Evolutionary conservation across 805 yeast species (phyloP).

Genomic region (Lipomyces yamanashiensis): DNA sequence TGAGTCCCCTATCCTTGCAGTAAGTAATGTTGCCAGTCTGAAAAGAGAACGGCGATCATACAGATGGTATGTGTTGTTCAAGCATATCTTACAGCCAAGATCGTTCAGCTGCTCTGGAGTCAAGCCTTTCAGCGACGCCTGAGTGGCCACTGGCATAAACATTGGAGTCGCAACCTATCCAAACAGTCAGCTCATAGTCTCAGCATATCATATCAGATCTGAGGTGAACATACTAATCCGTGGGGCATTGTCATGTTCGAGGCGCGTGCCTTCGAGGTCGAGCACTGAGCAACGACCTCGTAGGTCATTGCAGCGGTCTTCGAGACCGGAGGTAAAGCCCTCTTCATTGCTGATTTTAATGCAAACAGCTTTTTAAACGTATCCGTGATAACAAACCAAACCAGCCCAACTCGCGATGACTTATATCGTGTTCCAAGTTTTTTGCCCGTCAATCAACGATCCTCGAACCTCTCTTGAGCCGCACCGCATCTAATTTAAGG

Average conservation of each 20-base stretch:
- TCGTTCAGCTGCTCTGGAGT: conserved; percentile 50
- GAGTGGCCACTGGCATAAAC: conserved; percentile 56
- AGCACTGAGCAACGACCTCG: conserved; percentile 50
- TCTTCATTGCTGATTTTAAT: conserved; percentile 11
- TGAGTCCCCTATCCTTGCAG: conserved; percentile 43
- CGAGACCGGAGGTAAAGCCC: conserved; percentile 19
- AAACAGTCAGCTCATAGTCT: not conserved
- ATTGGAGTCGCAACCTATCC: conserved; percentile 49
- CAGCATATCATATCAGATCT: not conserved
- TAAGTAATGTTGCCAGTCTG: not conserved
- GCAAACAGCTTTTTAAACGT: not conserved
- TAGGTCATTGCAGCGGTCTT: conserved; percentile 45
- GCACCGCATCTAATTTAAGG: too few species aligned
- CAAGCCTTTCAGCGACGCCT: conserved; percentile 53
- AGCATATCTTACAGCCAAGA: conserved; percentile 50
- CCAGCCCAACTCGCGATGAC: not conserved
- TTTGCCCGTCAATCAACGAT: not conserved
- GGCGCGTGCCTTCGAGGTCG: conserved; percentile 52
- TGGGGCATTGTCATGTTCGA: conserved; percentile 51
- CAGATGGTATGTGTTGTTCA: conserved; percentile 53
- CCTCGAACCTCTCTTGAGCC: not conserved
- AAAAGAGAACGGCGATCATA: conserved; percentile 12
- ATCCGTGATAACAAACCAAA: not conserved
- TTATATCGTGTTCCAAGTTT: not conserved
- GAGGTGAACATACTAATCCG: conserved; percentile 42